Evolutionary conservation across 345 rosid species (phyloP).

Genomic region (Physaria fendleri): DNA sequence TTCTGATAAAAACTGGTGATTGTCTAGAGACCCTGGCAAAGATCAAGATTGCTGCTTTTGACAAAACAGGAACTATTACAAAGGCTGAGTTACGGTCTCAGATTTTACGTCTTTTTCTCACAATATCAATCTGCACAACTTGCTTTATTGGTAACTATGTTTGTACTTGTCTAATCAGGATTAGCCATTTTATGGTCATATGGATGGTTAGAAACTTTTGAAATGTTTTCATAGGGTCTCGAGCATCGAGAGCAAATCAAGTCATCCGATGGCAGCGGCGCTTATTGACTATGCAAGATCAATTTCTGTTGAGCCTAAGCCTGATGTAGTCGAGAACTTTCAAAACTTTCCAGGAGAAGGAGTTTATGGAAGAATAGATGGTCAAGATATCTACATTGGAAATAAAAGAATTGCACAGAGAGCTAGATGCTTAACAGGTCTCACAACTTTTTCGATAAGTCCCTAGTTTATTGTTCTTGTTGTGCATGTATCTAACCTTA

Average conservation of each 20-base stretch:
- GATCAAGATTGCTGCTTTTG: slow-evolving; percentile 60
- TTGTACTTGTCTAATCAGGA: not conserved
- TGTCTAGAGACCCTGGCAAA: slow-evolving; percentile 64
- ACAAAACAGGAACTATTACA: slow-evolving; percentile 89
- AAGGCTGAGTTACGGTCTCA: slow-evolving; percentile 68
- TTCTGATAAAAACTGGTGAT: slow-evolving; percentile 77
- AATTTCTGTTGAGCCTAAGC: slow-evolving; percentile 50
- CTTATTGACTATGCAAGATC: slow-evolving; percentile 57
- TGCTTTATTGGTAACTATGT: slow-evolving; percentile 57
- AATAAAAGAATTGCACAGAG: slow-evolving; percentile 58
- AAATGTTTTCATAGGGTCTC: slow-evolving; percentile 48
- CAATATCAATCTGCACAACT: slow-evolving; percentile 28
- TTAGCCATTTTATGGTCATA: not conserved
- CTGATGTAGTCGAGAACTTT: slow-evolving; percentile 53
- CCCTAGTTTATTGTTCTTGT: not conserved
- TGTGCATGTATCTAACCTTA: not conserved
- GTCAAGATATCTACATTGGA: slow-evolving; percentile 60
- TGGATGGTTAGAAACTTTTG: not conserved
- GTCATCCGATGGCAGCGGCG: slow-evolving; percentile 86
- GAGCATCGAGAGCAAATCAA: slow-evolving; percentile 82
- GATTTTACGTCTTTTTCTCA: slow-evolving; percentile 42
- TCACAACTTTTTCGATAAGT: not conserved
- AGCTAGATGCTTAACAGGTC: slow-evolving; percentile 58
- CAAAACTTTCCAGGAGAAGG: slow-evolving; percentile 88
- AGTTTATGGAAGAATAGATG: slow-evolving; percentile 64